phyloP scores from a whole-genome alignment of 495 filamentous ascomycete genomes.

The Oleoguttula mirabilis region DNA sequence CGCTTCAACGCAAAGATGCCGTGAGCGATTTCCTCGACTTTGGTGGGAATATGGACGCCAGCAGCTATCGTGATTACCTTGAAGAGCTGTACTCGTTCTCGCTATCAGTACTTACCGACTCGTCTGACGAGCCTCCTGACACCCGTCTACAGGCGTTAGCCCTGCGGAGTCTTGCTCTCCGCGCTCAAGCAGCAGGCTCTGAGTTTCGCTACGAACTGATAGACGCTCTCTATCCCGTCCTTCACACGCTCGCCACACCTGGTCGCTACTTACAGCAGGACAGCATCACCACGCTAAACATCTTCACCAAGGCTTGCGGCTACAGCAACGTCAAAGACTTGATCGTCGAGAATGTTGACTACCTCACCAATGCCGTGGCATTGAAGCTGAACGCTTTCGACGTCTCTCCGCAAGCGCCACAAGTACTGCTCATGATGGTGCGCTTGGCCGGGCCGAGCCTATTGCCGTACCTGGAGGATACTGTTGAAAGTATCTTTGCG shows the following conservation, averaged over 20 bases:
- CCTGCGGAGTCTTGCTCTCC: constrained; percentile 29
- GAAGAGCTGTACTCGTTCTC: constrained; percentile 75
- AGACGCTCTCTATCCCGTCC: constrained; percentile 79
- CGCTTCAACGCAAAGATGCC: background rate
- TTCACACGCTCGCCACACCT: constrained; percentile 71
- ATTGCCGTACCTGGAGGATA: constrained; percentile 82
- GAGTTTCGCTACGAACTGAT: constrained; percentile 77
- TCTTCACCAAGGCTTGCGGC: constrained; percentile 59
- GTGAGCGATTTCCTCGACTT: constrained; percentile 9
- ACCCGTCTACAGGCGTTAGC: constrained; percentile 45
- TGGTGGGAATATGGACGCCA: constrained; percentile 10
- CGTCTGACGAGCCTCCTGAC: constrained; percentile 41
- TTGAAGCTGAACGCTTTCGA: constrained; percentile 84
- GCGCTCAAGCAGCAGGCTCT: constrained; percentile 30
- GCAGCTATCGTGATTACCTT: constrained; percentile 43
- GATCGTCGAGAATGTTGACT: constrained; percentile 87
- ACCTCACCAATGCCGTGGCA: constrained; percentile 85
- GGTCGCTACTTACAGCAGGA: constrained; percentile 60
- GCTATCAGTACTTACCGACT: constrained; percentile 45
- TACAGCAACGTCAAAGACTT: constrained; percentile 65
- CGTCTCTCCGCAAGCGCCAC: constrained; percentile 78
- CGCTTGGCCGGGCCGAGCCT: constrained; percentile 68
- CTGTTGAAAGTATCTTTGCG: constrained; percentile 77
- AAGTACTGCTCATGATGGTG: constrained; percentile 91
- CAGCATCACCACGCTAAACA: constrained; percentile 72